Evolutionary conservation across 192 early-diverging fungal genomes (phyloP).

Genomic region (Entophlyctis luteolus): DNA sequence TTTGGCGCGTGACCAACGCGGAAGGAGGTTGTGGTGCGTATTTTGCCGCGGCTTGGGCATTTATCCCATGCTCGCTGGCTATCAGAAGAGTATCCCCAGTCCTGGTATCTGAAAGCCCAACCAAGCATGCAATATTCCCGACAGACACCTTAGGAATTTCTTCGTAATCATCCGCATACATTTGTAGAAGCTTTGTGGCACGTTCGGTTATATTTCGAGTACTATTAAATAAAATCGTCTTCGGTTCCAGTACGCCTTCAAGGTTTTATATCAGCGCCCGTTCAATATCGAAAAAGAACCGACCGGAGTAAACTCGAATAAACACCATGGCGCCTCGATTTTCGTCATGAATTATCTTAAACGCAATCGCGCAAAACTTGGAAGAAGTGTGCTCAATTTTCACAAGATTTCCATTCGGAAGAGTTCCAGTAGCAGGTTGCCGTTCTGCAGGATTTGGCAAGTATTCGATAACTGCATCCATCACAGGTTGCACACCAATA

Average conservation of each 20-base stretch:
- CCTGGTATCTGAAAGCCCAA: constrained; percentile 75
- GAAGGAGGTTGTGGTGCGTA: background rate
- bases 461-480: constrained; percentile 85
- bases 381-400: constrained; percentile 14
- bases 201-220: constrained; percentile 66
- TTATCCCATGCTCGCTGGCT: constrained; percentile 30
- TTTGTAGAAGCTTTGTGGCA: constrained; percentile 76
- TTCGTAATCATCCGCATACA: constrained; percentile 88
- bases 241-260: constrained; percentile 59
- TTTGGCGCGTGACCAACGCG: too few relatives aligned
- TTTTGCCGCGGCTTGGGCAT: constrained; percentile 24
- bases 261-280: constrained; percentile 20
- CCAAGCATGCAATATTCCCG: constrained; percentile 83
- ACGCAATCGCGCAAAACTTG: constrained; percentile 75
- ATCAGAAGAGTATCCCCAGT: constrained; percentile 84
- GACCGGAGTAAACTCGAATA: constrained; percentile 83
- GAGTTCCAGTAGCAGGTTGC: constrained; percentile 47
- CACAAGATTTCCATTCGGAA: background rate
- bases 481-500: constrained; percentile 86
- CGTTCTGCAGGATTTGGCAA: constrained; percentile 76
- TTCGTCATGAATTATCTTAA: constrained; percentile 85
- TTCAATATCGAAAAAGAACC: constrained; percentile 2
- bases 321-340: constrained; percentile 86
- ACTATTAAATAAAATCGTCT: constrained; percentile 58
- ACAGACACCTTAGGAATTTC: constrained; percentile 67